Base-by-base conservation (phyloP, 2,329 filamentous ascomycete genomes). In the Pyrenophora tritici-repentis region DNA sequence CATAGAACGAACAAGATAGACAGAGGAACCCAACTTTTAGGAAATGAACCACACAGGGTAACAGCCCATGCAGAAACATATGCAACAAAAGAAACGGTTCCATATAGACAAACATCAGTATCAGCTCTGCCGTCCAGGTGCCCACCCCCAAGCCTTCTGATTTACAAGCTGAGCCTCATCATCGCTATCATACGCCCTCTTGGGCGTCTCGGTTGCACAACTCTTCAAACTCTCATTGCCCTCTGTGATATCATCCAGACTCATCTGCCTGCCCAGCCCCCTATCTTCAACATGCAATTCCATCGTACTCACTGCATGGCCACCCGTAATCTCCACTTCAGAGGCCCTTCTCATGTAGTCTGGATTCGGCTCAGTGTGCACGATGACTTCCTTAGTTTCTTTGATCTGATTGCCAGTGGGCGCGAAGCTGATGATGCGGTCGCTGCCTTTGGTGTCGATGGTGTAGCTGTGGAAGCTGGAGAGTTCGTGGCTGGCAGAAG, bases 351-450 rank as follows among this genome's bases (percentile, higher is more conserved):
- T 12, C 24, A 56, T 53, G 38, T 50, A 63, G 20, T 54, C 56
- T 2, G 58, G 61, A 18, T 66, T 68, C 1, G 61, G 65, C 20
- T 69, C 65, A 14, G 48, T 64, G 13, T 50, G 56, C 16, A 70
- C 47, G 7, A 56, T 53, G 35, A 69, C 56, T 53, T 68, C 65
- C n/a, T 59, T 56, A 2, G 67, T 70, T 37, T 63, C 61, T 45
- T 69, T 70, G 52, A 70, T 70, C 31, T 69, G 65, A 29, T 63
- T 69, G 18, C 58, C 66, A 3, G 42, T 59, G 1, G 65, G 64
- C 4, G 53, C 41, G 26, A 70, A 67, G 45, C 58, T 61, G 31
- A 58, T 35, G 10, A 50, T 34, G 36, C 63, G 56, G 2, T 42
- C 51, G 29, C 39, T 39, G 20, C 29, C 50, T 26, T 62, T 56